Base-by-base conservation (phyloP, 495 filamentous ascomycete genomes). In the Cenococcum geophilum region DNA sequence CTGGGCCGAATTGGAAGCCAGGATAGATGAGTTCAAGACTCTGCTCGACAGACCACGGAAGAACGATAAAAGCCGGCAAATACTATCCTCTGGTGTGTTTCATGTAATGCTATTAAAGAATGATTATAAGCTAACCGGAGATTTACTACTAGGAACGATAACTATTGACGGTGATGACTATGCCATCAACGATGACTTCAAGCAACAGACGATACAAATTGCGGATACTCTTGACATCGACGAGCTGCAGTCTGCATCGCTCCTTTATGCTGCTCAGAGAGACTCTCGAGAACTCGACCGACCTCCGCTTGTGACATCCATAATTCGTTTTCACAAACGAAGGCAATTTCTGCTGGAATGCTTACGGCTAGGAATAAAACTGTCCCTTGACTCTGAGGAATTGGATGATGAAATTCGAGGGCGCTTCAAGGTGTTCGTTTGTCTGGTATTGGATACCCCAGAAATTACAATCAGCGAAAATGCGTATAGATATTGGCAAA, bases 181-280 rank as follows among this genome's bases (percentile, higher is more conserved):
- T 71, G 67, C 80, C n/a, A 76, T 97, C 71, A 97, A 95, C 70
- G 78, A 86, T 43, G 85, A 92, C 66, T 97, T 97, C 72, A 81
- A 90, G 72, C 84, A 95, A 72, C 80, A 84, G 57, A 79, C 86
- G 36, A 77, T 92, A 18, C 80, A 88, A 70, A 74, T 97, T 40
- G 89, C 92, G 54, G 92, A 97, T 75, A 85, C 85, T 23, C 78
- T 97, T 56, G 82, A 95, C 65, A 78, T 99, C 27, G 92, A 99
- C 74, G 93, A 99, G 73, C 65, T 95, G 52, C 78, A 91, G 69
- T 86, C 95, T 21, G 89, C 91, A 6, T 72, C 78, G 50, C 75
- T 95, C 23, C 82, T 92, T 59, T 72, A 95, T 18, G 79, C 80
- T 42, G 82, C 87, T 6, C 81, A 88, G 51, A 16, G 40, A 2